These are phyloP conservation scores for Nakazawaea sp. DNA, from an alignment of 805 yeast genomes.

Conservation along the genomic window DNA sequence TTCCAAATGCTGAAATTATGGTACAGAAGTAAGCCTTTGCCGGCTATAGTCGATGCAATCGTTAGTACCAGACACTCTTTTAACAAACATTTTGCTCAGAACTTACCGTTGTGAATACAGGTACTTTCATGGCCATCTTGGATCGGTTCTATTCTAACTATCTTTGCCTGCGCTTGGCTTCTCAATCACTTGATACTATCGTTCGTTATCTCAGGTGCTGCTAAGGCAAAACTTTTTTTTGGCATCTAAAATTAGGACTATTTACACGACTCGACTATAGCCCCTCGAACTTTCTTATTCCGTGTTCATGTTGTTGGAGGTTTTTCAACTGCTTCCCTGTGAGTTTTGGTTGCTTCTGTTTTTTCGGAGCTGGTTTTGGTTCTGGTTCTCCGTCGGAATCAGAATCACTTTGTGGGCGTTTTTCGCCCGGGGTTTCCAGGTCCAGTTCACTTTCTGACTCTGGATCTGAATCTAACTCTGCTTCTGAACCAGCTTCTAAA, in stretches of 20 bases:
- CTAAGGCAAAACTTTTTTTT: too few relatives aligned
- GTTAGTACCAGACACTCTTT: not conserved
- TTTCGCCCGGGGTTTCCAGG: not conserved
- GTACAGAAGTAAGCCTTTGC: conserved; percentile 96
- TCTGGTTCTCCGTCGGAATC: not conserved
- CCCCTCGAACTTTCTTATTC: conserved; percentile 60
- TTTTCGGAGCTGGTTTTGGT: not conserved
- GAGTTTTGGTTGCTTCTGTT: conserved; percentile 21
- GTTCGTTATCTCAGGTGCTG: too few relatives aligned
- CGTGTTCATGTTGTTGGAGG: conserved; percentile 50
- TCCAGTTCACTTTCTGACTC: conserved; percentile 12
- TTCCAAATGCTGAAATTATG: conserved; percentile 84
- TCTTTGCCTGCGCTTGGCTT: too few relatives aligned
- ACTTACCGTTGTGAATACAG: conserved; percentile 11
- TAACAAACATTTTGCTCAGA: not conserved
- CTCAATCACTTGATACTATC: too few relatives aligned
- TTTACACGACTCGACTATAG: too few relatives aligned
- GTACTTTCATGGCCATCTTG: conserved; percentile 10
- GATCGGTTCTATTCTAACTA: too few relatives aligned
- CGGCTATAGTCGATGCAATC: conserved; percentile 31
- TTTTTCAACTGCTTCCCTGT: conserved; percentile 40
- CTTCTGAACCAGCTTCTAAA: conserved; percentile 26
- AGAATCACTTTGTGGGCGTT: not conserved
- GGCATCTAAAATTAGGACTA: too few relatives aligned
- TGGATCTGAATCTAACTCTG: conserved; percentile 24